phyloP scores from a whole-genome alignment of 1,284 basidiomycete genomes.

The Violaceomyces palustris region DNA sequence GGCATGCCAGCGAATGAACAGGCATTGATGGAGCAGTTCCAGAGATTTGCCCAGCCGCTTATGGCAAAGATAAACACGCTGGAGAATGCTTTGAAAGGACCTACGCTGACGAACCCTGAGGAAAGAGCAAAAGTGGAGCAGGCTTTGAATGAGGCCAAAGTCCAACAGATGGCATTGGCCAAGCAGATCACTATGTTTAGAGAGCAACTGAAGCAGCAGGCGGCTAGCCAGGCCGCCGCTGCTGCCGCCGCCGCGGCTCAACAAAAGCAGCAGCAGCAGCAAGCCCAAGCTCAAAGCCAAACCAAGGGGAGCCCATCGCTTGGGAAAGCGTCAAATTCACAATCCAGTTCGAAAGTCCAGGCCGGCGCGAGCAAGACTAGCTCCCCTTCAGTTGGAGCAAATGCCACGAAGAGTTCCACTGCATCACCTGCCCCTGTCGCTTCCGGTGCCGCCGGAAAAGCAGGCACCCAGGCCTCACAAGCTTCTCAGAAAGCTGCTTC shows the following conservation, averaged over 20 bases:
- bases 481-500: too few relatives aligned
- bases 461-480: too few relatives aligned
- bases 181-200: conserved; percentile 39
- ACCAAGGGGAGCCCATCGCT: too few relatives aligned
- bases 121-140: conserved; percentile 40
- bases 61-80: conserved; percentile 35
- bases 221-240: conserved; percentile 22
- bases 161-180: conserved; percentile 35
- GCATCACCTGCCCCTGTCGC: too few relatives aligned
- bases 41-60: conserved; percentile 37
- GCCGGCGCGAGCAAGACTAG: too few relatives aligned
- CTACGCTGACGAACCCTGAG: conserved; percentile 31
- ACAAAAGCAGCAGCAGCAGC: conserved; percentile 4
- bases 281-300: neutral
- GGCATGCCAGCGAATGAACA: conserved; percentile 34
- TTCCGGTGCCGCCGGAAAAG: too few relatives aligned
- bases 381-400: too few relatives aligned
- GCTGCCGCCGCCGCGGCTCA: conserved; percentile 7
- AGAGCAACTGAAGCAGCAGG: conserved; percentile 35
- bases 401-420: too few relatives aligned
- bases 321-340: too few relatives aligned
- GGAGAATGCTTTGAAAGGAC: conserved; percentile 29
- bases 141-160: conserved; percentile 31
- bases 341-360: conserved; percentile 1
- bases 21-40: conserved; percentile 39